These are phyloP conservation scores for Naganishia cerealis DNA, from an alignment of 1,284 basidiomycete species.

Conservation along the genomic window DNA sequence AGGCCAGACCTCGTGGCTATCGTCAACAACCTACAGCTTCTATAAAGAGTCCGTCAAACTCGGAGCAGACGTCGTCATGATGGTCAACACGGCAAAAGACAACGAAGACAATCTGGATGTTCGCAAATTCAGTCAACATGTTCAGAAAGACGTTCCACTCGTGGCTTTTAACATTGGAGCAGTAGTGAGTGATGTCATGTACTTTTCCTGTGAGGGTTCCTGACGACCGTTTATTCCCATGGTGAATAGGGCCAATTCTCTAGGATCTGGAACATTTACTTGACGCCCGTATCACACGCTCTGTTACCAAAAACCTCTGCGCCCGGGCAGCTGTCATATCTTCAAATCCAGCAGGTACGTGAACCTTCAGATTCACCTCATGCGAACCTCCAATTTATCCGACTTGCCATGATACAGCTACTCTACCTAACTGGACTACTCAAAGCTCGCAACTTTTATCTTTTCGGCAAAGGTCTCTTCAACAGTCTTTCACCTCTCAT, in stretches of 20 bases:
- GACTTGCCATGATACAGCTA: constrained; percentile 39
- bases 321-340: constrained; percentile 83
- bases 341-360: constrained; percentile 69
- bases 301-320: constrained; percentile 75
- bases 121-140: constrained; percentile 64
- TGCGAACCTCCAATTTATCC: not conserved
- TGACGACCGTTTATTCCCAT: not conserved
- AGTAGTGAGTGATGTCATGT: constrained; percentile 45
- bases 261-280: constrained; percentile 73
- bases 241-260: constrained; percentile 70
- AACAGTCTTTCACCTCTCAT: constrained; percentile 83
- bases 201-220: not conserved
- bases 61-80: constrained; percentile 73
- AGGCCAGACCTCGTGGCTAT: constrained; percentile 74
- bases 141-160: constrained; percentile 62
- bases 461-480: constrained; percentile 79
- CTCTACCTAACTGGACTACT: constrained; percentile 74
- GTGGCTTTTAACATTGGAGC: constrained; percentile 86
- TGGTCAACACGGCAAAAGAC: constrained; percentile 73
- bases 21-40: constrained; percentile 63
- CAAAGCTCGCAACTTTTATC: constrained; percentile 67
- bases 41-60: constrained; percentile 55
- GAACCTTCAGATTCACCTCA: not conserved
- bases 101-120: constrained; percentile 76
- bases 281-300: constrained; percentile 82